phyloP scores from a whole-genome alignment of 306 rosid genomes.

The Ormosia semicastrata region DNA sequence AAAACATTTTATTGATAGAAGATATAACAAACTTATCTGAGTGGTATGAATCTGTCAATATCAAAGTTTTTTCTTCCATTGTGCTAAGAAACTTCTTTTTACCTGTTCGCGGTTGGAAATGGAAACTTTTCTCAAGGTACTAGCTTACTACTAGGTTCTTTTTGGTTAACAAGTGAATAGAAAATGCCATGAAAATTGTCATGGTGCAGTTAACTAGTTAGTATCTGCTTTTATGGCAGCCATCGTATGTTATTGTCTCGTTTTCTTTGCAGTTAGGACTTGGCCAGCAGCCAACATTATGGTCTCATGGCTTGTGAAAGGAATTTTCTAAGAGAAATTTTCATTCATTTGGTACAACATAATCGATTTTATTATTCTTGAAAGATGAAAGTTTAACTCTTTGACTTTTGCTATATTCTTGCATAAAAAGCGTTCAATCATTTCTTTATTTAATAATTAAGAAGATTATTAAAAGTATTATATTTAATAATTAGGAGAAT shows the following conservation, averaged over 20 bases:
- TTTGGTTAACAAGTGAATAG: neutral
- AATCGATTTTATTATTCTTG: neutral
- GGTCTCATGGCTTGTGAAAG: neutral
- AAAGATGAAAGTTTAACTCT: constrained; percentile 1
- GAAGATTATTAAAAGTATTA: too few relatives aligned
- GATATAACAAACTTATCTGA: neutral
- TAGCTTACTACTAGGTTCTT: neutral
- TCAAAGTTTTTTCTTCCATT: neutral
- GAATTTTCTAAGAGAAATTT: neutral
- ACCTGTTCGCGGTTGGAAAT: neutral
- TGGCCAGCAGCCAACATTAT: neutral
- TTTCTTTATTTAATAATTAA: too few relatives aligned
- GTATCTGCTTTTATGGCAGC: neutral
- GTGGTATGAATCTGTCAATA: neutral
- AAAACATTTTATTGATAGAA: neutral
- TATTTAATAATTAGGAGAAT: too few relatives aligned
- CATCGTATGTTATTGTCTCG: neutral
- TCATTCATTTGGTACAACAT: neutral
- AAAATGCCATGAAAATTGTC: constrained; percentile 3
- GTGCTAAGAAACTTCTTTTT: neutral
- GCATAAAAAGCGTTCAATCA: too few relatives aligned
- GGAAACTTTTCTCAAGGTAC: neutral
- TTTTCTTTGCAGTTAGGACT: neutral
- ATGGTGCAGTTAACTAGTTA: neutral
- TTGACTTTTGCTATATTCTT: too few relatives aligned